phyloP scores from a whole-genome alignment of 352 stramenopile genomes.

The Pythium rishiriense region DNA sequence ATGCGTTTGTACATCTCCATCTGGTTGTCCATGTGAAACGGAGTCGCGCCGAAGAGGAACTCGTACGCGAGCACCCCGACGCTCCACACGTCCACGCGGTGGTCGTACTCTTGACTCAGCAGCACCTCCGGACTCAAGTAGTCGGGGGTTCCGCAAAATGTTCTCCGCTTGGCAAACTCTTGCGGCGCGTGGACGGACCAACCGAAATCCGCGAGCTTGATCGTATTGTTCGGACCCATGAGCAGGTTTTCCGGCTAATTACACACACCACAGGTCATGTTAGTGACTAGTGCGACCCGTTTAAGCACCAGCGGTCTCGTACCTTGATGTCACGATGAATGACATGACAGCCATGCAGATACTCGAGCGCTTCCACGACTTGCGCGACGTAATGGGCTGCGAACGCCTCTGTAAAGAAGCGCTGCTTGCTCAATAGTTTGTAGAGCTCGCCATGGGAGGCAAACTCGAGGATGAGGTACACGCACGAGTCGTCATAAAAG shows the following conservation, averaged over 20 bases:
- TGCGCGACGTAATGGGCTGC: constrained; percentile 76
- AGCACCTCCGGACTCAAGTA: constrained; percentile 88
- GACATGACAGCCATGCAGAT: constrained; percentile 75
- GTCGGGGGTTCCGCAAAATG: constrained; percentile 84
- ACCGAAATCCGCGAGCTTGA: constrained; percentile 89
- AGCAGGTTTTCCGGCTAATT: constrained; percentile 81
- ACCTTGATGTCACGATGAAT: constrained; percentile 91
- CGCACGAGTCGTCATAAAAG: constrained; percentile 83
- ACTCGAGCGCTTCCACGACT: constrained; percentile 72
- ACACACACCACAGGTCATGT: neutral
- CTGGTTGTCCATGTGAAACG: constrained; percentile 81
- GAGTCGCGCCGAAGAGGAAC: constrained; percentile 69
- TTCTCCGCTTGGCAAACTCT: constrained; percentile 56
- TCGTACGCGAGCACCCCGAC: constrained; percentile 85
- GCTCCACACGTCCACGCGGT: constrained; percentile 77
- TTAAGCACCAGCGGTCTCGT: neutral
- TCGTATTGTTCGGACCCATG: constrained; percentile 64
- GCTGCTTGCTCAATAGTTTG: constrained; percentile 66
- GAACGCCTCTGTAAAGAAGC: constrained; percentile 48
- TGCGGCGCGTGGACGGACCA: constrained; percentile 80
- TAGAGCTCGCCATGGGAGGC: constrained; percentile 80
- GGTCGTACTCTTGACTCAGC: constrained; percentile 60
- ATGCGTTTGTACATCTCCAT: constrained; percentile 86
- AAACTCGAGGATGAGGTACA: constrained; percentile 87
- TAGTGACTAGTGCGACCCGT: neutral